These are phyloP conservation scores for Candida railenensis DNA, from an alignment of 805 yeast genomes.

Conservation along the genomic window DNA sequence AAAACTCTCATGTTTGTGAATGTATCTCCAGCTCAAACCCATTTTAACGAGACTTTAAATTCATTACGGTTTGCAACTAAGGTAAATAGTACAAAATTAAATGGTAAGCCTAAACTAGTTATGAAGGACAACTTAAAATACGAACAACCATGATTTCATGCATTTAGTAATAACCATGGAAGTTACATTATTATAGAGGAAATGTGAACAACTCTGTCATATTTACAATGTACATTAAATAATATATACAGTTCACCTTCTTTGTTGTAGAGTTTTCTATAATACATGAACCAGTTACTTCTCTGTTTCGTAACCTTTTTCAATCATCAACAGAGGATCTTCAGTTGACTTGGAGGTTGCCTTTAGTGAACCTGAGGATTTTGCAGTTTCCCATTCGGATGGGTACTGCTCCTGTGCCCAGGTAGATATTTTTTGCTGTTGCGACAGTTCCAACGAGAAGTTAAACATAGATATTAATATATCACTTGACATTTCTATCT, in stretches of 20 bases:
- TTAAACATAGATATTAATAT: constrained; percentile 49
- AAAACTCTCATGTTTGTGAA: constrained; percentile 94
- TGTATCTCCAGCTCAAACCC: constrained; percentile 62
- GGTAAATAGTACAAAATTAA: constrained; percentile 55
- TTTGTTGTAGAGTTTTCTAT: neutral
- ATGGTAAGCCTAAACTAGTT: neutral
- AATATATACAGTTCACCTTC: neutral
- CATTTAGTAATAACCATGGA: neutral
- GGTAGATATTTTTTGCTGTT: constrained; percentile 26
- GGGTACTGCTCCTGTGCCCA: constrained; percentile 34
- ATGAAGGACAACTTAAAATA: neutral
- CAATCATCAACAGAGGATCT: constrained; percentile 11
- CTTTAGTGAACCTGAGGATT: constrained; percentile 22
- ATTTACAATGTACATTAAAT: constrained; percentile 1
- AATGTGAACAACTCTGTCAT: neutral
- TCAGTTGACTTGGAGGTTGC: constrained; percentile 30
- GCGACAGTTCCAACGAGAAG: constrained; percentile 32
- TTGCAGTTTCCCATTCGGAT: constrained; percentile 26
- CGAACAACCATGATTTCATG: neutral
- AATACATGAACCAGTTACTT: neutral
- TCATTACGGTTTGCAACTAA: constrained; percentile 88
- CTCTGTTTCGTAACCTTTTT: neutral
- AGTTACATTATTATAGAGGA: neutral
- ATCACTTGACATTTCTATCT: constrained; percentile 41
- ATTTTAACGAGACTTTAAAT: constrained; percentile 75